phyloP scores from a whole-genome alignment of 1,139 yeast genomes.

The Candida sp. region DNA sequence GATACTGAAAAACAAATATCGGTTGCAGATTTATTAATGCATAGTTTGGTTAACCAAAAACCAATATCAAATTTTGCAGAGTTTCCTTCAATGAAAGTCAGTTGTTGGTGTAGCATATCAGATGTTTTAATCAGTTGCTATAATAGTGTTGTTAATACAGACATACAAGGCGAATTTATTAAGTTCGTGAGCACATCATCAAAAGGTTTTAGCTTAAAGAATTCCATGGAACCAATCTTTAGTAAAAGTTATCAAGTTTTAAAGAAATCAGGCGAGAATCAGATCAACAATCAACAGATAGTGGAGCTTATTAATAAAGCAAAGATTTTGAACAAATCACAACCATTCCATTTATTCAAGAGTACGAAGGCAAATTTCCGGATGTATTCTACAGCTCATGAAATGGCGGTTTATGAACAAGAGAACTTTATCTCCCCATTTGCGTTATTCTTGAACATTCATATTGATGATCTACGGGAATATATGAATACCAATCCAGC shows the following conservation, averaged over 20 bases:
- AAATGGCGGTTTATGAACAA: conserved; percentile 48
- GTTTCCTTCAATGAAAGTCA: conserved; percentile 68
- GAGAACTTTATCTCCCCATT: conserved; percentile 65
- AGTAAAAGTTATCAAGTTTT: conserved; percentile 23
- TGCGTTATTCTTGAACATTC: conserved; percentile 59
- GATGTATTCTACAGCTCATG: conserved; percentile 81
- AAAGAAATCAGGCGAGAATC: conserved; percentile 5
- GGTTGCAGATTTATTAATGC: conserved; percentile 81
- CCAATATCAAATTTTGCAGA: conserved; percentile 54
- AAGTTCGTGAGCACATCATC: conserved; percentile 23
- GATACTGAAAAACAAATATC: conserved; percentile 47
- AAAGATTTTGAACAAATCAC: conserved; percentile 69
- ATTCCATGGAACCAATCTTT: conserved; percentile 6
- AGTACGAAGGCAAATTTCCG: conserved; percentile 28
- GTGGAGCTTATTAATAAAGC: conserved; percentile 74
- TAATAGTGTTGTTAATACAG: conserved; percentile 19
- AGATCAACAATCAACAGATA: conserved; percentile 22
- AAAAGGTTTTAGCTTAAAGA: conserved; percentile 20
- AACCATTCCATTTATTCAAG: conserved; percentile 84
- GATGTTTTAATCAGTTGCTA: conserved; percentile 49
- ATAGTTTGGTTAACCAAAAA: conserved; percentile 81
- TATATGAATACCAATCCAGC: conserved; percentile 23
- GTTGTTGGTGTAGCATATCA: conserved; percentile 65
- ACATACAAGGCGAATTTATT: conserved; percentile 17
- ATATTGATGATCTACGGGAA: conserved; percentile 17